A percentile compares a stretch with the other conserved stretches of the same genome.
Evolutionary conservation across 805 yeast genomes (phyloP).

Genomic region (Ogataea philodendri): DNA sequence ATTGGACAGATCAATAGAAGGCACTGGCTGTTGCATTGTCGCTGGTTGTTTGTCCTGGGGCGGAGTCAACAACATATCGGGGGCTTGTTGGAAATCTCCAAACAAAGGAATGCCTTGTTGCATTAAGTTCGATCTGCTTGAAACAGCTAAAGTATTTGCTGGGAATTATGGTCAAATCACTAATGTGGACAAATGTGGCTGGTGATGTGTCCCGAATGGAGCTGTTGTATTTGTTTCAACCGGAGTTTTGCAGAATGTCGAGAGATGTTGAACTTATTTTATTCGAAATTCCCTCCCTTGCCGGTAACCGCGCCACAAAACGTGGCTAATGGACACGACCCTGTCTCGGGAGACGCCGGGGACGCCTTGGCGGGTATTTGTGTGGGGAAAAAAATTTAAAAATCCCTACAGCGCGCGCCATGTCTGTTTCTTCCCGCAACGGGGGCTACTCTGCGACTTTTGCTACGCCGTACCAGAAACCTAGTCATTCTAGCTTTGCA

Average conservation of each 20-base stretch:
- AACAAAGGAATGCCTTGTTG: conserved; percentile 11
- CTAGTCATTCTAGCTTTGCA: neutral
- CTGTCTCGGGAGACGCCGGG: conserved; percentile 7
- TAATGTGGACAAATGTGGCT: no score
- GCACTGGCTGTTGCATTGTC: conserved; percentile 16
- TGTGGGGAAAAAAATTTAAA: conserved; percentile 8
- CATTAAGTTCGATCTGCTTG: conserved; percentile 2
- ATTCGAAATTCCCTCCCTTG: conserved; percentile 12
- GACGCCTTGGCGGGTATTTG: conserved; percentile 5
- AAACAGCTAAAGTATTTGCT: neutral
- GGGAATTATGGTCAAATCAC: no score
- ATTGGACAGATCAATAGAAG: conserved; percentile 20
- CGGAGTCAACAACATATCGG: conserved; percentile 15
- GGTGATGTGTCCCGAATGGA: neutral
- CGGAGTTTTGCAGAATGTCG: conserved; percentile 3
- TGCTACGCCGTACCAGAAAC: conserved; percentile 7
- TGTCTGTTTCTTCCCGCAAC: conserved; percentile 11
- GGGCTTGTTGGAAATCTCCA: conserved; percentile 12
- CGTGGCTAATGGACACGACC: conserved; percentile 11
- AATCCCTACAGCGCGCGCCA: conserved; percentile 7
- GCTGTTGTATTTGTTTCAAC: conserved; percentile 2
- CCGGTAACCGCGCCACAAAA: conserved; percentile 10
- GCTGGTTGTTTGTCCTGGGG: conserved; percentile 17
- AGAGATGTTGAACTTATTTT: conserved; percentile 6
- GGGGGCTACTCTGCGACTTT: conserved; percentile 3